Evolutionary conservation across 768 basidiomycete species (phyloP), one percentile per base, ranked within the genome.

Genomic region (Thelephora aurantiotincta): DNA sequence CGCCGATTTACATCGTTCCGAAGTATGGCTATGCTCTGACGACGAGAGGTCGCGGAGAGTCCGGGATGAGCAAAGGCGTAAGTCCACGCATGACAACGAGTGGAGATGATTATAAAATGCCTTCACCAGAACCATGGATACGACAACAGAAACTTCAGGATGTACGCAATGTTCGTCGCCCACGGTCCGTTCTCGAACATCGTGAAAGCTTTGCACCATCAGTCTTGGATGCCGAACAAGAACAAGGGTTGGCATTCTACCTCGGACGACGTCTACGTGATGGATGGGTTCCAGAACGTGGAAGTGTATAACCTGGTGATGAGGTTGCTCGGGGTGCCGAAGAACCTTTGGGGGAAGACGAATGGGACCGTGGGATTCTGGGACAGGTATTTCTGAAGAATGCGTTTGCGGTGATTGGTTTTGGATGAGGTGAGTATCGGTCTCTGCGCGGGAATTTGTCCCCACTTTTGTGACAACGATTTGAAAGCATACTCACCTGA

Each of bases 101-200:
- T 14, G 34, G 34, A 16, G 11, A 3, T 34, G 22, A 14, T 44
- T 35, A 33, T 16, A 16, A 14, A 35, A n/a, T 34, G 11, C 12
- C 20, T 48, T 22, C 14, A 53, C 30, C 54, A 88, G 84, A 90
- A 80, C 50, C 92, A 96, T 55, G 92, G 92, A 5, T 96, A 92
- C 58, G 90, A 93, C 60, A 92, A 91, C 54, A 61, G 72, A 14
- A 77, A 80, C 36, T 57, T 68, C 11, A 68, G 81, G 5, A 94
- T 94, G 92, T 77, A 79, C 45, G 90, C 90, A 2, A 81, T 89
- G 59, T 93, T 94, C 61, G 80, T 94, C 49, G 90, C 88, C 9
- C 88, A 91, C 58, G 92, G 92, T 1, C 92, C 92, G 0, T 92
- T 91, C 61, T 78, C 83, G 12, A 63, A 75, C 11, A 72, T 75